Evolutionary conservation across 2,329 filamentous ascomycete genomes (phyloP), one percentile per base, ranked within the genome.

Genomic region (Cadophora malorum): DNA sequence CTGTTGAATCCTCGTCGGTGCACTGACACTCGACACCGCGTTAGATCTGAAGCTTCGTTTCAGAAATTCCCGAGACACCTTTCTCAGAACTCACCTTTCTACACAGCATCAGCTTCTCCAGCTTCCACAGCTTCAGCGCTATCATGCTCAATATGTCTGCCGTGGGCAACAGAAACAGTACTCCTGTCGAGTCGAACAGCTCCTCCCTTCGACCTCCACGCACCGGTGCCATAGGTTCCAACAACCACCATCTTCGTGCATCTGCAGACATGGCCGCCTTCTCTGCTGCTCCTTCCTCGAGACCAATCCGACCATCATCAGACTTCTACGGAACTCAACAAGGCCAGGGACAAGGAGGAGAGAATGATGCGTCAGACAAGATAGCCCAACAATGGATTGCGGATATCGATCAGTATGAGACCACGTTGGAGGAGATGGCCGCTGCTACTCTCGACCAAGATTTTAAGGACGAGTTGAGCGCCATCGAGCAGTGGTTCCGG

Each of bases 401-500:
- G 66, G 96, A 99, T 77, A 98, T 99, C 74, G 96, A 99, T 79
- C 95, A 98, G 80, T 97, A 97, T 77, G 96, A 99, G 84, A 97
- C 90, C n/a, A 99, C 96, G 1, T 82, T 99, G 76, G 96, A 98
- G 81, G 96, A 99, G 79, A 99, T 99, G 96, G 96, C 96, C 53
- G 94, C 95, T 38, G 96, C 96, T 33, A 98, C 96, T n/a, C 84
- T 98, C 65, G 96, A 99, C 79, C 96, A 99, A 83, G 96, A 99
- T 79, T 99, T 99, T 85, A 99, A 99, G 83, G 96, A 98, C 81
- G 96, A 99, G 81, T 87, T 99, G 69, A 97, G 94, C 79, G 96
- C 96, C 74, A 99, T 99, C 78, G 96, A 99, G 82, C 96, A 99
- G 84, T 99, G 96, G 96, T 99, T 99, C 81, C 91, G 94, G 70